Percentiles rank a stretch among this genome's conserved stretches.
Conservation (phyloP, 768 basidiomycete genomes). For the Tremella yokohamensis region DNA sequence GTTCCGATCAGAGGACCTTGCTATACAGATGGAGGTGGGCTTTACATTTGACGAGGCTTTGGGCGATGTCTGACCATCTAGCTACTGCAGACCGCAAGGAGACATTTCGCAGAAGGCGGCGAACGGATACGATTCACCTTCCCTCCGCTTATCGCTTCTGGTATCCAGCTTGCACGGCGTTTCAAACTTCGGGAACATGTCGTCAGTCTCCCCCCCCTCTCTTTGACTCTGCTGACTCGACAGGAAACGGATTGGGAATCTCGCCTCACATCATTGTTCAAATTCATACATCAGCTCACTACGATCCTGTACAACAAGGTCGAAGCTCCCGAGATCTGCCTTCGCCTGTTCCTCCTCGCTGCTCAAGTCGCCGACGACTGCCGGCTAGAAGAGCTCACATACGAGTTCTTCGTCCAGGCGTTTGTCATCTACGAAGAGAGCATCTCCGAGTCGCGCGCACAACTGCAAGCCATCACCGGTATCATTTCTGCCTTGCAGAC, state of each 20-base stretch:
- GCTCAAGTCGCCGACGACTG: slow-evolving; percentile 94
- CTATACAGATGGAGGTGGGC: slow-evolving; percentile 81
- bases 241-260: slow-evolving; percentile 83
- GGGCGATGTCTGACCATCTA: slow-evolving; percentile 45
- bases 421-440: slow-evolving; percentile 97
- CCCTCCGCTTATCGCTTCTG: slow-evolving; percentile 88
- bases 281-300: slow-evolving; percentile 88
- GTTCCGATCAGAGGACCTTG: slow-evolving; percentile 81
- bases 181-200: slow-evolving; percentile 76
- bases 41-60: background rate
- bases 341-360: slow-evolving; percentile 90
- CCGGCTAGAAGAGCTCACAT: slow-evolving; percentile 90
- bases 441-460: slow-evolving; percentile 91
- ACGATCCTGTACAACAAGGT: slow-evolving; percentile 90
- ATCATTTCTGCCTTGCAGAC: slow-evolving; percentile 87
- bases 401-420: slow-evolving; percentile 96
- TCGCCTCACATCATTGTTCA: slow-evolving; percentile 82
- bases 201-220: slow-evolving; percentile 14
- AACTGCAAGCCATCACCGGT: slow-evolving; percentile 93
- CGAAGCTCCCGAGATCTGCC: slow-evolving; percentile 79
- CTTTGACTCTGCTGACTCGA: background rate
- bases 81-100: slow-evolving; percentile 86
- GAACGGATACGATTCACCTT: slow-evolving; percentile 96
- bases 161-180: slow-evolving; percentile 85
- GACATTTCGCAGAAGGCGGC: slow-evolving; percentile 77